These are phyloP conservation scores for Nitzschia sp. DNA, from an alignment of 108 stramenopile genomes.

Conservation along the genomic window DNA sequence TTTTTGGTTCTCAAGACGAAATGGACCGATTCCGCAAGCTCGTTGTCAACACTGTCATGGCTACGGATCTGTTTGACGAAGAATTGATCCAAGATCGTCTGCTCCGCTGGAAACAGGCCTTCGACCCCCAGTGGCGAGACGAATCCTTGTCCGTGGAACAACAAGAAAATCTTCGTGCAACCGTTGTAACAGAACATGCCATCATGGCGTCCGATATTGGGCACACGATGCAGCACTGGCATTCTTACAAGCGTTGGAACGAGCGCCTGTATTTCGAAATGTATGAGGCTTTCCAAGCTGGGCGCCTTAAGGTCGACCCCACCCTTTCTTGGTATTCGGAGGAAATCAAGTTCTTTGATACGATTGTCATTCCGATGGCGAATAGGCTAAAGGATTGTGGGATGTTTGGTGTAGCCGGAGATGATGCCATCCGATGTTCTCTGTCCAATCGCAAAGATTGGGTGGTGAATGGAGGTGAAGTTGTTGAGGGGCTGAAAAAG, in stretches of 20 bases:
- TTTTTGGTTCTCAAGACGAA: slow-evolving; percentile 21
- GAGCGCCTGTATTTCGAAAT: slow-evolving; percentile 41
- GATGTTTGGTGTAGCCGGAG: slow-evolving; percentile 41
- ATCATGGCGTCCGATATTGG: slow-evolving; percentile 15
- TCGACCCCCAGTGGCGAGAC: neutral
- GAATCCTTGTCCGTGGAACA: slow-evolving; percentile 3
- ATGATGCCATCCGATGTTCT: slow-evolving; percentile 11
- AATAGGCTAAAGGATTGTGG: slow-evolving; percentile 39
- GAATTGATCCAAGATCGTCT: slow-evolving; percentile 24
- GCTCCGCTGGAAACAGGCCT: slow-evolving; percentile 41
- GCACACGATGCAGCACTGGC: slow-evolving; percentile 19
- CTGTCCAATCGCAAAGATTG: slow-evolving; percentile 16
- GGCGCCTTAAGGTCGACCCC: slow-evolving; percentile 36
- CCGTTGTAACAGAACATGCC: slow-evolving; percentile 13
- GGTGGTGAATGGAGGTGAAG: slow-evolving; percentile 10
- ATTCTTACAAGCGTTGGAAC: slow-evolving; percentile 42
- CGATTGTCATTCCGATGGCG: slow-evolving; percentile 42
- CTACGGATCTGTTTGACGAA: slow-evolving; percentile 42
- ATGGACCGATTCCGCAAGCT: slow-evolving; percentile 30
- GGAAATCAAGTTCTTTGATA: slow-evolving; percentile 48
- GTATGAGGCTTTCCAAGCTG: slow-evolving; percentile 24
- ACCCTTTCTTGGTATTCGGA: slow-evolving; percentile 47
- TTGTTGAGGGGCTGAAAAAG: slow-evolving; percentile 14
- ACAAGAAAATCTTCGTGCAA: slow-evolving; percentile 12
- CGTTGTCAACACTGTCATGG: slow-evolving; percentile 28